Evolutionary conservation across 2,329 filamentous ascomycete species (phyloP), one percentile per base, ranked within the genome.

Genomic region (Didymellaceae sp.): DNA sequence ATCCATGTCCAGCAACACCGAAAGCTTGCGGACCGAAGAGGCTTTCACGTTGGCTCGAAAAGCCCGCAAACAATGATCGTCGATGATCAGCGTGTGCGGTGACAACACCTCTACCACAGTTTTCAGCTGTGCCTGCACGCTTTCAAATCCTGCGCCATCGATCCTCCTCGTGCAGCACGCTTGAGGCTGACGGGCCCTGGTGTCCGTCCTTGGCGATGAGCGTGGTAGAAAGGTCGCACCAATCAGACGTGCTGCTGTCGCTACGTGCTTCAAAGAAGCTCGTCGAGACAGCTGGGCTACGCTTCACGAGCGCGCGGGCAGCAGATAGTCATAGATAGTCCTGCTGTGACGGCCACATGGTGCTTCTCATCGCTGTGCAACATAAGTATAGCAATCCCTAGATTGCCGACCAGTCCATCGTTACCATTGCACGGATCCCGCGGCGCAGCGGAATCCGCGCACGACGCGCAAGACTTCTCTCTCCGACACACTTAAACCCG

Each of bases 251-350:
- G 33, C 21, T 22, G 25, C 21, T 52, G 32, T 32, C 14, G 38
- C 43, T 39, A 43, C 43, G 48, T 52, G 48, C 48, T 35, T 39
- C 43, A 24, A 17, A 13, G 42, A 33, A 52, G 37, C 48, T 42
- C 31, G 9, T 45, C 42, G 37, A 30, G 31, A 46, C 42, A 46
- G 33, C 48, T 43, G 31, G 22, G 24, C 21, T 20, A 21, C 20
- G 16, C 37, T 31, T 25, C 25, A 42, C 42, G 20, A 45, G 42
- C 35, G 24, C 42, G 31, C 45, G 42, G 42, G 41, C 46, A 34
- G 6, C 37, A n/a, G 21, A 18, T 39, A 34, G 28, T 30, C 22
- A 20, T 14, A 35, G n/a, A 6, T 30, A 35, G n/a, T n/a, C n/a
- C 35, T 11, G 35, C 20, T 25, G 18, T 22, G 22, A 24, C 31